phyloP scores from a whole-genome alignment of 768 basidiomycete genomes.

The Rhizopogon rudus region DNA sequence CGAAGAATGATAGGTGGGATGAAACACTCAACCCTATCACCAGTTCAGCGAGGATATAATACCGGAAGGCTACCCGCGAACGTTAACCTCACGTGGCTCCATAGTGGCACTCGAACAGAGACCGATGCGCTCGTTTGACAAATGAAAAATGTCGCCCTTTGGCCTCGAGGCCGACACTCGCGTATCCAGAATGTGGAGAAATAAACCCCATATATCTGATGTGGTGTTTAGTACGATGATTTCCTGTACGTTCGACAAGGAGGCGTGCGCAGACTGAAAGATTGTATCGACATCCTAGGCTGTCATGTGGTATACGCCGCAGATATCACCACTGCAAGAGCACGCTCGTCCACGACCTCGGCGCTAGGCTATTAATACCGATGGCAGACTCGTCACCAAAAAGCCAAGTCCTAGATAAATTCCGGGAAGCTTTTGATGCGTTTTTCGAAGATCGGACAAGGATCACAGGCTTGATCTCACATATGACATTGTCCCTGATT shows the following conservation, averaged over 20 bases:
- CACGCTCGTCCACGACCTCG: neutral
- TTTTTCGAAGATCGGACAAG: constrained; percentile 20
- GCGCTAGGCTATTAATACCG: neutral
- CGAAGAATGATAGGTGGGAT: too few species aligned
- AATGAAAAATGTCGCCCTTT: constrained; percentile 41
- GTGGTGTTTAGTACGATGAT: constrained; percentile 14
- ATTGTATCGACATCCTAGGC: constrained; percentile 51
- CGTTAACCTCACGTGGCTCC: too few species aligned
- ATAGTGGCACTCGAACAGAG: neutral
- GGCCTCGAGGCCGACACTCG: constrained; percentile 56
- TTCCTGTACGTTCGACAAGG: constrained; percentile 11
- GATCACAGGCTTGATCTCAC: constrained; percentile 28
- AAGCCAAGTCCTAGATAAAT: constrained; percentile 6
- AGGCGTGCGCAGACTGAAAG: constrained; percentile 34
- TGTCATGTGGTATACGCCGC: constrained; percentile 46
- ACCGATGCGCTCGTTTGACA: constrained; percentile 35
- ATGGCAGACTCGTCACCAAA: neutral
- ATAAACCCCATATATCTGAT: constrained; percentile 48
- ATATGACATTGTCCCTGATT: constrained; percentile 22
- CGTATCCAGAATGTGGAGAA: constrained; percentile 41
- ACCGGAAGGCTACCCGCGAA: too few species aligned
- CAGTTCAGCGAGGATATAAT: too few species aligned
- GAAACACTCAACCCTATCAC: too few species aligned
- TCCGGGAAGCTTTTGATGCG: constrained; percentile 26
- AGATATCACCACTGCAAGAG: constrained; percentile 30